Evolutionary conservation across 331 rosid genomes (phyloP), one percentile per base, ranked within the genome.

Genomic region (Pyrus hybrid): DNA sequence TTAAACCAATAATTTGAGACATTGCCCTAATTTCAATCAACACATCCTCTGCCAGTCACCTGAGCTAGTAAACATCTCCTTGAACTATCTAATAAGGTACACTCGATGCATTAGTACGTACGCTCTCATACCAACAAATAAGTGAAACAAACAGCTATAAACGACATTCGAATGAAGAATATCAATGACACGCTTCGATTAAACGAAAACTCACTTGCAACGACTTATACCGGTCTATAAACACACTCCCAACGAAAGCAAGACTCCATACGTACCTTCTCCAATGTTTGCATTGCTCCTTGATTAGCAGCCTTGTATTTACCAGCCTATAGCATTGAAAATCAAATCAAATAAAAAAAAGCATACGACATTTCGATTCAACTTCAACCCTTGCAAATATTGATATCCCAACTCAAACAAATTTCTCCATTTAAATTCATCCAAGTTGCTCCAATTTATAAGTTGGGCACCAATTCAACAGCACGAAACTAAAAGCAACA

Each of bases 301-400:
- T 86, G 88, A 84, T 84, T 86, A 69, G 96, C 92, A 72, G 87
- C 97, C 74, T 63, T 72, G 83, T 86, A 89, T 57, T 93, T 90
- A 58, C 82, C 87, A 63, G 70, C 89, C 99, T 94, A 79, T 68
- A 79, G 54, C 54, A 33, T 28, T 67, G 18, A 58, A 43, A 18
- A 35, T 35, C 43, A 0, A 26, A 62, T 7, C 5, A 45, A 18
- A 37, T 37, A 23, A 17, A 72, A 11, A 37, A 72, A 8, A 23
- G 41, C 33, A 58, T 2, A 35, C 26, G 20, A 16, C 13, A 5
- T 32, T 21, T 37, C 54, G 12, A 72, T 10, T 21, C 25, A 58
- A 4, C 68, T 37, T 58, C 68, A 9, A 72, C 16, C n/a, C 23
- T 35, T 60, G 41, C 61, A 12, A 62, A 45, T 32, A 73, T 60